Evolutionary conservation across 352 stramenopile genomes (phyloP).

Genomic region (Phytophthora multivora): DNA sequence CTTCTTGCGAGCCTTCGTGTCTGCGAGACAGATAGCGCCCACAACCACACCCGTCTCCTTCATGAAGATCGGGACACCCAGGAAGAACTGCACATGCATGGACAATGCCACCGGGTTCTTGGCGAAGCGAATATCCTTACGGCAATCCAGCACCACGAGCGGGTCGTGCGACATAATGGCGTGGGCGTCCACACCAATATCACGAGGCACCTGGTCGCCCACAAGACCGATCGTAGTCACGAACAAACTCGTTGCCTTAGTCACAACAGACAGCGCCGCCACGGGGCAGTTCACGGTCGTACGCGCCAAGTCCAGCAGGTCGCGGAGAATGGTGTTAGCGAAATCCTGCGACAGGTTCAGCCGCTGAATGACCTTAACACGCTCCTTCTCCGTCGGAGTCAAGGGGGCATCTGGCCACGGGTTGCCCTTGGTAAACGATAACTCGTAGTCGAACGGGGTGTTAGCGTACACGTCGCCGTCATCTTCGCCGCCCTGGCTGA

Average conservation of each 20-base stretch:
- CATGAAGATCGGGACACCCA: slow-evolving; percentile 70
- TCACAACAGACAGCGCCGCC: slow-evolving; percentile 72
- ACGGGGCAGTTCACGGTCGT: slow-evolving; percentile 75
- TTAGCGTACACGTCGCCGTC: slow-evolving; percentile 67
- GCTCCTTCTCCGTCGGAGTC: slow-evolving; percentile 55
- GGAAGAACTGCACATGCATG: slow-evolving; percentile 81
- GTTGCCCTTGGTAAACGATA: slow-evolving; percentile 77
- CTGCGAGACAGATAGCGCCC: slow-evolving; percentile 71
- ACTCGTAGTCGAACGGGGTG: slow-evolving; percentile 64
- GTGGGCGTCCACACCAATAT: slow-evolving; percentile 77
- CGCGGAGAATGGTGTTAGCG: slow-evolving; percentile 71
- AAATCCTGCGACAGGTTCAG: slow-evolving; percentile 83
- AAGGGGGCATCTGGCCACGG: slow-evolving; percentile 76
- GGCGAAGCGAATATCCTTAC: slow-evolving; percentile 76
- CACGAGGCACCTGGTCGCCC: slow-evolving; percentile 77
- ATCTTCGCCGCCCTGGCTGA: slow-evolving; percentile 43
- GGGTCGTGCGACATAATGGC: slow-evolving; percentile 78
- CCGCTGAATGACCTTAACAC: slow-evolving; percentile 59
- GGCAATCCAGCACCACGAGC: slow-evolving; percentile 74
- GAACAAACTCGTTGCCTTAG: slow-evolving; percentile 72
- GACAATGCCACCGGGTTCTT: slow-evolving; percentile 78
- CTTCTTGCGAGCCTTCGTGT: slow-evolving; percentile 64
- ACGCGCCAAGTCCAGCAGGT: slow-evolving; percentile 74
- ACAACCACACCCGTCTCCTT: slow-evolving; percentile 73
- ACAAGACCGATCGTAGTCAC: slow-evolving; percentile 77